A percentile compares a stretch with the other conserved stretches of the same genome.
Conservation (phyloP, 1,284 basidiomycete species). For the Rhodotorula sp. region DNA sequence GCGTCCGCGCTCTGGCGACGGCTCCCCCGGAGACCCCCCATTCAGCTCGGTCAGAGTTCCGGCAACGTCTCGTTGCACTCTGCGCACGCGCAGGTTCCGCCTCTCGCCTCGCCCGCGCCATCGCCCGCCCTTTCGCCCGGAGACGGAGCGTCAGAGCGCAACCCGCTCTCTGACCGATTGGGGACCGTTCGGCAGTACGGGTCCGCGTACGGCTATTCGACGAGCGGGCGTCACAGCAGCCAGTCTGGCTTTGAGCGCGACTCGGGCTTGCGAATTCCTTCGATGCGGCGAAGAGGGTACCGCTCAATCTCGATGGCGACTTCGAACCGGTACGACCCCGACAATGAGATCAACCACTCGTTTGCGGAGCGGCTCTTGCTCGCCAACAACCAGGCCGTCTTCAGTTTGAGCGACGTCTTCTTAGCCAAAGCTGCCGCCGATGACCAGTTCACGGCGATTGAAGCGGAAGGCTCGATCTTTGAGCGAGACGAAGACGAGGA, state of each 20-base stretch:
- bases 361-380: conserved; percentile 83
- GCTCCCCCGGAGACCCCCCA: conserved; percentile 3
- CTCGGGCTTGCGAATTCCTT: conserved; percentile 34
- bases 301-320: conserved; percentile 28
- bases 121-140: conserved; percentile 13
- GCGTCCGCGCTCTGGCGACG: background rate
- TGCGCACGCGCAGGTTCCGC: conserved; percentile 1
- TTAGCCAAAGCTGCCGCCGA: conserved; percentile 87
- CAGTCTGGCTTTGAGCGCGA: conserved; percentile 10
- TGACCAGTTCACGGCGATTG: conserved; percentile 53
- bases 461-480: conserved; percentile 56
- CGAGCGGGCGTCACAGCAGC: conserved; percentile 5
- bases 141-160: conserved; percentile 13
- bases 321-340: conserved; percentile 35
- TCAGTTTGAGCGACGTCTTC: conserved; percentile 86
- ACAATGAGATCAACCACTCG: conserved; percentile 36
- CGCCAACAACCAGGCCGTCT: conserved; percentile 83
- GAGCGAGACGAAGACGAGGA: conserved; percentile 53
- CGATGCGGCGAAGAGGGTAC: conserved; percentile 18
- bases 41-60: conserved; percentile 11
- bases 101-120: conserved; percentile 13
- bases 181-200: conserved; percentile 61
- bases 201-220: conserved; percentile 70
- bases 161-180: conserved; percentile 52
- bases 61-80: conserved; percentile 13